A percentile compares a stretch with the other conserved stretches of the same genome.
Evolutionary conservation across 1,284 basidiomycete genomes (phyloP).

Genomic region (Thelephora terrestris): DNA sequence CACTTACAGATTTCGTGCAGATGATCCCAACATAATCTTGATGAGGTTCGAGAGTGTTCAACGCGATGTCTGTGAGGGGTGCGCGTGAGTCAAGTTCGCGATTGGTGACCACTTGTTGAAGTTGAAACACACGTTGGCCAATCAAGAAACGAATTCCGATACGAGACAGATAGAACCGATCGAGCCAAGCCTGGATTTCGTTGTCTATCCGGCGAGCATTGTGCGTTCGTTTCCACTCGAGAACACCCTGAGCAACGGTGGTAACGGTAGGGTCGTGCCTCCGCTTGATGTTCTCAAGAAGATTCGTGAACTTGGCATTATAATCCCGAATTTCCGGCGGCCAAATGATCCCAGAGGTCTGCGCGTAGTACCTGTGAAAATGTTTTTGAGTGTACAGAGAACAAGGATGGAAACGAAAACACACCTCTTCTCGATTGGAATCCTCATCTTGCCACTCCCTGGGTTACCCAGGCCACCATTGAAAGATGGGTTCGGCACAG

Average conservation of each 20-base stretch:
- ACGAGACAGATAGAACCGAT: conserved; percentile 94
- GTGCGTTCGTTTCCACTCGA: conserved; percentile 67
- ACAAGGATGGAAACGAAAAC: conserved; percentile 8
- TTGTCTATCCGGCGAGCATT: conserved; percentile 63
- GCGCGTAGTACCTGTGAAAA: conserved; percentile 70
- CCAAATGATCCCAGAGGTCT: conserved; percentile 62
- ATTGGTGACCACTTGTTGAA: conserved; percentile 1
- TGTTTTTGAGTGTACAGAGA: background rate
- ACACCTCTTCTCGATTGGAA: conserved; percentile 66
- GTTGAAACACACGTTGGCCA: conserved; percentile 64
- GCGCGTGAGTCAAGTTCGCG: background rate
- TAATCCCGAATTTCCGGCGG: conserved; percentile 93
- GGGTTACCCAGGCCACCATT: conserved; percentile 24
- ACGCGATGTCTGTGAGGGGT: conserved; percentile 62
- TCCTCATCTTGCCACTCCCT: conserved; percentile 38
- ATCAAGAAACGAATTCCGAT: conserved; percentile 96
- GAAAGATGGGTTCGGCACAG: conserved; percentile 63
- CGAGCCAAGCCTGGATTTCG: conserved; percentile 92
- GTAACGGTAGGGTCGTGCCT: conserved; percentile 97
- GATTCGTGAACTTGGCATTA: conserved; percentile 85
- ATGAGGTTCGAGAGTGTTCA: conserved; percentile 85
- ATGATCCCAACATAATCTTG: conserved; percentile 97
- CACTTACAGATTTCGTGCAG: conserved; percentile 80
- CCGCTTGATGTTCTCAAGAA: conserved; percentile 85
- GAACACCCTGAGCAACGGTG: conserved; percentile 86